Conservation (phyloP, 768 basidiomycete species). For the Mycena kentingensis region DNA sequence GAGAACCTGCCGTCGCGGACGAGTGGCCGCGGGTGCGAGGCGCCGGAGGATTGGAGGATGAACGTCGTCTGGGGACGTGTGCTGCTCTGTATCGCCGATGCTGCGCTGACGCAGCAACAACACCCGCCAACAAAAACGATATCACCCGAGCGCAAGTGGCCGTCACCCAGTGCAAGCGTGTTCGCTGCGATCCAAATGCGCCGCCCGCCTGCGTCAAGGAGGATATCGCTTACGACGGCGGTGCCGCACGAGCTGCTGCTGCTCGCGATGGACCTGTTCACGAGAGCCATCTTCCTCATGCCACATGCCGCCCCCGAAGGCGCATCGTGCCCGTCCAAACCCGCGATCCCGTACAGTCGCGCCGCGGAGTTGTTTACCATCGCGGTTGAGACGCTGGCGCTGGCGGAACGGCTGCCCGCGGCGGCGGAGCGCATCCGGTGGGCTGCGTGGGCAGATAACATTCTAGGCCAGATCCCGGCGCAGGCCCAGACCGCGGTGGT, state of each 20-base stretch:
- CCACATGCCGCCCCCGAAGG: constrained; percentile 44
- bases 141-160: constrained; percentile 50
- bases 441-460: constrained; percentile 62
- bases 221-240: constrained; percentile 47
- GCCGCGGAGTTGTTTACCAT: constrained; percentile 63
- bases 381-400: constrained; percentile 60
- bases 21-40: constrained; percentile 32
- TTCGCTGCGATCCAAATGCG: constrained; percentile 50
- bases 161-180: constrained; percentile 43
- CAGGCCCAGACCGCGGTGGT: constrained; percentile 50
- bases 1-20: constrained; percentile 58
- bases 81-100: constrained; percentile 61
- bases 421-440: constrained; percentile 52
- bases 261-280: constrained; percentile 70
- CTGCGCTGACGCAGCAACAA: constrained; percentile 10
- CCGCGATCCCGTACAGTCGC: constrained; percentile 36
- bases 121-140: not conserved
- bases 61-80: constrained; percentile 68
- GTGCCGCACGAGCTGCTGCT: constrained; percentile 54
- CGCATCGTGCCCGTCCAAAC: not conserved
- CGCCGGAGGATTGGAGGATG: constrained; percentile 67
- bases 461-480: constrained; percentile 66
- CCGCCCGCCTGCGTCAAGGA: constrained; percentile 51
- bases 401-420: constrained; percentile 55
- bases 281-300: constrained; percentile 71